Evolutionary conservation across 2,329 filamentous ascomycete genomes (phyloP), one percentile per base, ranked within the genome.

Genomic region (Aspergillus sp.): DNA sequence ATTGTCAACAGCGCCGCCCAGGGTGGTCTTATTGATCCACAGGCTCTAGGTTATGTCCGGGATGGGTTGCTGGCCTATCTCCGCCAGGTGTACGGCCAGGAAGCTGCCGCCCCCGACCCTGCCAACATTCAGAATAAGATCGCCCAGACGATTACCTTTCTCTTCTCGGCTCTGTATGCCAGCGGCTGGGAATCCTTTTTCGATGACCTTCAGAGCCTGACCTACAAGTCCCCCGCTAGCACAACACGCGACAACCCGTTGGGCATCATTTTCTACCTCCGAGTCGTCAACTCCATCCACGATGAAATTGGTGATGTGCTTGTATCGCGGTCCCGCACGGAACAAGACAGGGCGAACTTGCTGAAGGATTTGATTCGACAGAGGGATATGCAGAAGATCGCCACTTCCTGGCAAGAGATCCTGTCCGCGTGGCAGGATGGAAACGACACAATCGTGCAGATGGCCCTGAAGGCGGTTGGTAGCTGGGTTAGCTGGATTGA

Each of bases 401-500:
- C 89, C 35, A 76, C 78, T 47, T 91, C 90, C 4, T 98, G 93
- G 93, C 88, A 93, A 66, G 87, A 95, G 60, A 85, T 98, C 36
- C 76, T 98, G 43, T 77, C 81, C 8, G 81, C 85, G 58, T 97
- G 90, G 78, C 75, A 77, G 53, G 79, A 81, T 44, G 78, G 82
- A 45, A 81, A 86, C 53, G 83, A 90, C 59, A 65, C 71, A 34
- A 78, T 97, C 45, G 78, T 95, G 35, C 90, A 96, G 65, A 83
- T 94, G 77, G 90, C 88, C 56, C 76, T 98, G 42, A 89, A 86
- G 68, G 86, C 90, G n/a, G 82, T 98, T 52, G 90, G 89, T 32
- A 93, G 91, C 65, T 98, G 93, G 91, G 90, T 95, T 48, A 94
- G 90, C 77, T 98, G 93, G 93, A 95, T 94, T 60, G 93, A 97